Base-by-base conservation (phyloP, 768 basidiomycete genomes). In the Tulasnella sp. region DNA sequence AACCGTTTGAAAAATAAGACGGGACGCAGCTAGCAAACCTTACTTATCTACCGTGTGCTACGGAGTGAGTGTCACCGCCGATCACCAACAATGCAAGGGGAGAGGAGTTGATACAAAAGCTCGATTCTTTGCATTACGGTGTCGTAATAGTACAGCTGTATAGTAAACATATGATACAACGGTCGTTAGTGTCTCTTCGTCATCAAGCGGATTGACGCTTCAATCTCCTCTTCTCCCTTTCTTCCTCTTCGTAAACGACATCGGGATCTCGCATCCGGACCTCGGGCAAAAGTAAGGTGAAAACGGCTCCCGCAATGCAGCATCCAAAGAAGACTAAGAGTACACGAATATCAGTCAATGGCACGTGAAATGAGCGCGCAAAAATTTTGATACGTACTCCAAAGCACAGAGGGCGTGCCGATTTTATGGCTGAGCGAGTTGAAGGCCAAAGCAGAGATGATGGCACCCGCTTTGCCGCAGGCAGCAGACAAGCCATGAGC, bases 401-500 rank as follows among this genome's bases (percentile, higher is more conserved):
- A 91, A 6, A 92, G 83, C 8, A 89, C 85, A 63, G 79, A 80
- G 0, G 87, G 84, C 8, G 88, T 89, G n/a, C 90, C 90, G 73
- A 90, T 85, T n/a, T 81, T 77, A 59, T 83, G 76, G 34, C 83
- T 85, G 37, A 91, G 82, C 1, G 83, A 81, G 79, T 90, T 90
- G 82, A 92, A 91, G 1, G 63, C 29, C 17, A 34, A n/a, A n/a
- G n/a, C n/a, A n/a, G n/a, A n/a, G n/a, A n/a, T n/a, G n/a, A n/a
- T n/a, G n/a, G n/a, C n/a, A n/a, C n/a, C n/a, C n/a, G n/a, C n/a
- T n/a, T n/a, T n/a, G n/a, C n/a, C n/a, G n/a, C 80, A 81, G 0
- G 90, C 91, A 3, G 91, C 91, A 1, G 86, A 87, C 12, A 90
- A 80, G 39, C 91, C 91, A 77, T 92, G 91, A n/a, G n/a, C n/a